Evolutionary conservation across 2,329 filamentous ascomycete genomes (phyloP).

Genomic region (Albifimbria verrucaria): DNA sequence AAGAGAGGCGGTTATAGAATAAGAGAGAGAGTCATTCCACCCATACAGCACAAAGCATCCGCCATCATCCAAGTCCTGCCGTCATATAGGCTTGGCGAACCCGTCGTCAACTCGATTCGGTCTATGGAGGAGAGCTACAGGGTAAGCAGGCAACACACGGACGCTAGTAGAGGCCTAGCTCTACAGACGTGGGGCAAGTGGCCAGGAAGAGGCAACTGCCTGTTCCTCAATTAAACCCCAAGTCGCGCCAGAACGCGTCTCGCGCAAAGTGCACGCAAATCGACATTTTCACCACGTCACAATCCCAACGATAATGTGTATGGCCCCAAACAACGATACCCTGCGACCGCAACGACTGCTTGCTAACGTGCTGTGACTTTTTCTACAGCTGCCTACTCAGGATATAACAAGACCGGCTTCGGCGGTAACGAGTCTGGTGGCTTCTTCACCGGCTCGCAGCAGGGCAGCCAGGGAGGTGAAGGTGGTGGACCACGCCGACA

Average conservation of each 20-base stretch:
- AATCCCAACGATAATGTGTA: constrained; percentile 31
- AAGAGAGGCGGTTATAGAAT: too few species aligned
- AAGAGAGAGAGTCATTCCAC: too few species aligned
- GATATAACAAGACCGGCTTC: constrained; percentile 44
- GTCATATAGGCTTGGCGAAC: too few species aligned
- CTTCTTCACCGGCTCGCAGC: constrained; percentile 59
- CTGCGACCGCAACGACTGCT: not conserved
- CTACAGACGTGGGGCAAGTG: constrained; percentile 21
- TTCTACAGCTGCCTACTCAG: constrained; percentile 44
- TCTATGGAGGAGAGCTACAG: too few species aligned
- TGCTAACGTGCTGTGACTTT: constrained; percentile 5
- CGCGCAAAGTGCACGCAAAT: constrained; percentile 8
- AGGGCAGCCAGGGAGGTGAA: constrained; percentile 48
- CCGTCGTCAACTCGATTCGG: too few species aligned
- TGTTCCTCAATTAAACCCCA: constrained; percentile 27
- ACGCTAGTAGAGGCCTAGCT: not conserved
- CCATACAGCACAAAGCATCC: too few species aligned
- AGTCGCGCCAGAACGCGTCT: constrained; percentile 31
- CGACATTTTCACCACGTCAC: constrained; percentile 1
- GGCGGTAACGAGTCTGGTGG: constrained; percentile 60
- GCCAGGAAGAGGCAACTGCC: too few species aligned
- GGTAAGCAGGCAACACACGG: too few species aligned
- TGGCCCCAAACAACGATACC: constrained; percentile 5
- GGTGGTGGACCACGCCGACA: constrained; percentile 32
- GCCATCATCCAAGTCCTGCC: too few species aligned